Conservation (phyloP, 2,329 filamentous ascomycete species). For the Colletotrichum trifolii region DNA sequence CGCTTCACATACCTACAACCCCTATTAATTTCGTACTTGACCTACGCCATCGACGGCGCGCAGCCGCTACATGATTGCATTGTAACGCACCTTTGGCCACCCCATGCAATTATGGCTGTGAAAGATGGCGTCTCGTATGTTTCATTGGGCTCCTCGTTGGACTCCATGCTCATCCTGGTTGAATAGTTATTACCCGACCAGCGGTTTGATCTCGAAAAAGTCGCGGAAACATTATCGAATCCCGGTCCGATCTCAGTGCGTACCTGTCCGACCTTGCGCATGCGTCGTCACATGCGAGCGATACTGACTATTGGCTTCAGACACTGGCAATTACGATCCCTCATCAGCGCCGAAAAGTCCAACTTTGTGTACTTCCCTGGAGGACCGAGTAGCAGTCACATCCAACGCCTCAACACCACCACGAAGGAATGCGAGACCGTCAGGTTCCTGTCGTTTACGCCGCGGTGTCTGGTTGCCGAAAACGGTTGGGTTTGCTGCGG, state of each 20-base stretch:
- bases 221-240: conserved; percentile 76
- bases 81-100: conserved; percentile 26
- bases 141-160: conserved; percentile 3
- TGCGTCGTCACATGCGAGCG: conserved; percentile 3
- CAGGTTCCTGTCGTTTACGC: conserved; percentile 76
- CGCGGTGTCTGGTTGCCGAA: conserved; percentile 88
- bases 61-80: conserved; percentile 25
- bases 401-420: conserved; percentile 76
- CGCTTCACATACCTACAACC: background rate
- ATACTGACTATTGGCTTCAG: conserved; percentile 53
- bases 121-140: conserved; percentile 44
- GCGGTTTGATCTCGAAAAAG: conserved; percentile 69
- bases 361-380: conserved; percentile 88
- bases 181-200: conserved; percentile 71
- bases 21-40: conserved; percentile 1
- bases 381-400: conserved; percentile 71
- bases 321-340: conserved; percentile 90
- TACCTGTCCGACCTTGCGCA: conserved; percentile 5
- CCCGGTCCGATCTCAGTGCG: conserved; percentile 71
- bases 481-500: conserved; percentile 92
- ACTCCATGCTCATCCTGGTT: conserved; percentile 4
- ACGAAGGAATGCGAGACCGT: conserved; percentile 79
- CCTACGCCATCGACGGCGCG: background rate
- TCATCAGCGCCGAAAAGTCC: conserved; percentile 83
- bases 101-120: conserved; percentile 61